Conservation (phyloP, 2,329 filamentous ascomycete species). For the Ophiostoma triangulosporum region DNA sequence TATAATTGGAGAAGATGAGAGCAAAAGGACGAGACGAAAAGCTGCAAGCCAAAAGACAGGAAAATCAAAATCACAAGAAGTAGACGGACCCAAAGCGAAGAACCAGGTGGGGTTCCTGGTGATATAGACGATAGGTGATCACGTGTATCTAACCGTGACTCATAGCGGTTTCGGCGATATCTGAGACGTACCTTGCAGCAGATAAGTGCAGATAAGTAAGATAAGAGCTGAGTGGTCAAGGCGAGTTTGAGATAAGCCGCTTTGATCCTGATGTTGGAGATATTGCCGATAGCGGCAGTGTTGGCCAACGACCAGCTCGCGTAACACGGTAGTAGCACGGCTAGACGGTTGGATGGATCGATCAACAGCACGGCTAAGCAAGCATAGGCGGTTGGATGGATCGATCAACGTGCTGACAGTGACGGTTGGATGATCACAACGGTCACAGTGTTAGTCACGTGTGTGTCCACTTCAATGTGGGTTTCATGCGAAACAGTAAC, state of each 20-base stretch:
- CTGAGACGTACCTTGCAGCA: not conserved
- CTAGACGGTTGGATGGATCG: too few relatives aligned
- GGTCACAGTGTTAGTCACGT: too few relatives aligned
- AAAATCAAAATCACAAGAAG: not conserved
- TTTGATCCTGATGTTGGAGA: too few relatives aligned
- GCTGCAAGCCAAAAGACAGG: not conserved
- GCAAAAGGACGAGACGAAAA: not conserved
- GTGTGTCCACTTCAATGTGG: not conserved
- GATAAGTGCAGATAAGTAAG: not conserved
- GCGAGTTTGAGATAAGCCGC: not conserved
- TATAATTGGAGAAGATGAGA: not conserved
- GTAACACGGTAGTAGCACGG: too few relatives aligned
- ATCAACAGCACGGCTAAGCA: too few relatives aligned
- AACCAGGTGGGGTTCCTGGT: not conserved
- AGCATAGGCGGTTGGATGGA: too few relatives aligned
- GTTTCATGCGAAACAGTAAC: conserved; percentile 5
- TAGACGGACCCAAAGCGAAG: not conserved
- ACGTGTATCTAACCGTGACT: not conserved
- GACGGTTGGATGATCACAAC: too few relatives aligned
- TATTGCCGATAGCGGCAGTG: too few relatives aligned
- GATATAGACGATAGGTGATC: not conserved
- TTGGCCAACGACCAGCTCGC: too few relatives aligned
- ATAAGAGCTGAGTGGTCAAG: not conserved
- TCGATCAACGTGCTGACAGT: too few relatives aligned
- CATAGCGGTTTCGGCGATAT: not conserved